These are phyloP conservation scores for Gloeopeniophorella convolvens DNA, from an alignment of 768 basidiomycete genomes.

Conservation along the genomic window DNA sequence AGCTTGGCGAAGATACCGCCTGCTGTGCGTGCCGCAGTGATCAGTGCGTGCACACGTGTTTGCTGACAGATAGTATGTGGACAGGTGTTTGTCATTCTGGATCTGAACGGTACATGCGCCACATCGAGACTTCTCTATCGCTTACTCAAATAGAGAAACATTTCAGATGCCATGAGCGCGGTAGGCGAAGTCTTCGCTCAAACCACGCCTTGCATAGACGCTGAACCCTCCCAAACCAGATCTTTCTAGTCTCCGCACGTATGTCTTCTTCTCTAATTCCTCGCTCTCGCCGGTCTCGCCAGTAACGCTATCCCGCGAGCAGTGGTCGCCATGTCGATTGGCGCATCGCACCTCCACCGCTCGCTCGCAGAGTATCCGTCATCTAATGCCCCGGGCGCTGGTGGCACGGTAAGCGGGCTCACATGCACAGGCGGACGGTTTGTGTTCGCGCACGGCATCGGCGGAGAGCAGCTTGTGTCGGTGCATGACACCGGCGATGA, in stretches of 20 bases:
- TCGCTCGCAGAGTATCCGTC: constrained; percentile 1
- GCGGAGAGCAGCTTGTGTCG: too few relatives aligned
- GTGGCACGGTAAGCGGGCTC: not conserved
- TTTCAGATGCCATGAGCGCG: constrained; percentile 9
- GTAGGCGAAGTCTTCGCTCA: constrained; percentile 1
- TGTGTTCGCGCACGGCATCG: too few relatives aligned
- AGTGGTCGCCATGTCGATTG: constrained; percentile 9
- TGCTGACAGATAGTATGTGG: not conserved
- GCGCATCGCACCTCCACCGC: constrained; percentile 12
- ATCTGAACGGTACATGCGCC: constrained; percentile 12
- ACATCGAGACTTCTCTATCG: not conserved
- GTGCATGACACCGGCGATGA: too few relatives aligned
- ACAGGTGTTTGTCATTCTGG: constrained; percentile 12
- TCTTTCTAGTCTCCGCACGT: constrained; percentile 7
- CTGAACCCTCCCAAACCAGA: not conserved
- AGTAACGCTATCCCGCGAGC: not conserved
- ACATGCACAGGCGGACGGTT: too few relatives aligned
- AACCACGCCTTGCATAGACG: not conserved
- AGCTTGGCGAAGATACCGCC: constrained; percentile 11
- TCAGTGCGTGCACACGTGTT: not conserved
- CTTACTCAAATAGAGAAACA: not conserved
- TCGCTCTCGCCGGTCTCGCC: not conserved
- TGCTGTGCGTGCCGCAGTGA: not conserved
- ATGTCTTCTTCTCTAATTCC: too few relatives aligned
- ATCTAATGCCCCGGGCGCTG: not conserved